These are phyloP conservation scores for Candida parachauliodes DNA, from an alignment of 805 yeast genomes.

Conservation along the genomic window DNA sequence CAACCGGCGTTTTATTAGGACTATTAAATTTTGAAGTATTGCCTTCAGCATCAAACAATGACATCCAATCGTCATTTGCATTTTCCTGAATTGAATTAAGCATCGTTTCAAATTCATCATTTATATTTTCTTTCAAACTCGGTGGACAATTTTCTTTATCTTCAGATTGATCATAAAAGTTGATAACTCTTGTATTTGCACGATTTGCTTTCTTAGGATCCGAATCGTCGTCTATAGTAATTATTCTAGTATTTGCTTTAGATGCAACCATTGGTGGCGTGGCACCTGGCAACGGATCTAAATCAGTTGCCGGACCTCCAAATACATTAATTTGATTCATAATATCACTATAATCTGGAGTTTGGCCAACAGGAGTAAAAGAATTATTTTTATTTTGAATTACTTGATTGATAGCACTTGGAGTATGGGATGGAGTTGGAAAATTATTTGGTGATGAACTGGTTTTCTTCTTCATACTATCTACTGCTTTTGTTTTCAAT, in stretches of 20 bases:
- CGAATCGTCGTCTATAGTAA: slow-evolving; percentile 43
- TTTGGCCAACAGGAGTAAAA: slow-evolving; percentile 9
- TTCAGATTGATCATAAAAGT: slow-evolving; percentile 38
- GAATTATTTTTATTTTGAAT: slow-evolving; percentile 20
- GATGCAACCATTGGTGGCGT: slow-evolving; percentile 53
- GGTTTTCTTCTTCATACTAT: slow-evolving; percentile 9
- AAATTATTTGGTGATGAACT: slow-evolving; percentile 35
- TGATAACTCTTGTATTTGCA: slow-evolving; percentile 50
- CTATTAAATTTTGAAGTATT: slow-evolving; percentile 7
- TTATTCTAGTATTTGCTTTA: slow-evolving; percentile 51
- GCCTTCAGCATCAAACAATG: slow-evolving; percentile 8
- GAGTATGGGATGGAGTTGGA: slow-evolving; percentile 39
- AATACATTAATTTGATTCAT: slow-evolving; percentile 35
- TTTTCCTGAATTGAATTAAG: slow-evolving; percentile 9
- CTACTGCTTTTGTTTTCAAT: slow-evolving; percentile 1
- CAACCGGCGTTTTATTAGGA: slow-evolving; percentile 18
- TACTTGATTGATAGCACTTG: slow-evolving; percentile 36
- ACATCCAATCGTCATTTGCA: slow-evolving; percentile 38
- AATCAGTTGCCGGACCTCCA: slow-evolving; percentile 47
- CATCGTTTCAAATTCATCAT: slow-evolving; percentile 17
- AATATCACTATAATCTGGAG: slow-evolving; percentile 35
- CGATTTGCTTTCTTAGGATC: slow-evolving; percentile 49
- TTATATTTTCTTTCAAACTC: slow-evolving; percentile 4
- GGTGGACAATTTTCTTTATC: slow-evolving; percentile 30
- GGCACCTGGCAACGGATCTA: slow-evolving; percentile 40